phyloP scores from a whole-genome alignment of 2,329 filamentous ascomycete genomes.

The Setomelanomma holmii region DNA sequence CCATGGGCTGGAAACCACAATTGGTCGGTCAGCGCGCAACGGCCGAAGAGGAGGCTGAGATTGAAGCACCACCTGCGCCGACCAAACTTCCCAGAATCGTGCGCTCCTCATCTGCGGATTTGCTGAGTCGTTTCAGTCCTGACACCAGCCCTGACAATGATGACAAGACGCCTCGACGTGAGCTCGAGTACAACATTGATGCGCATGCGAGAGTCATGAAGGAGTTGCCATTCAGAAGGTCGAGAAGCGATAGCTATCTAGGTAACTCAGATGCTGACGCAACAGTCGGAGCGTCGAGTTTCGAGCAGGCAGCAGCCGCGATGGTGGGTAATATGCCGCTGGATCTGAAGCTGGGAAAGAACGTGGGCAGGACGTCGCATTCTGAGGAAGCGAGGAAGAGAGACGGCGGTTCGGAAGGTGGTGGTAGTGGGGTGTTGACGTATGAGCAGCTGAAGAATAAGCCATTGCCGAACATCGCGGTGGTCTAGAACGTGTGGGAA shows the following conservation, averaged over 20 bases:
- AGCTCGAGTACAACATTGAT: constrained; percentile 21
- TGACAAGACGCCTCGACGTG: constrained; percentile 5
- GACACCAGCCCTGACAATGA: constrained; percentile 27
- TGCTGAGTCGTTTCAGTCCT: constrained; percentile 25
- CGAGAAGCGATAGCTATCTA: neutral
- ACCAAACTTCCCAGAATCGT: constrained; percentile 5
- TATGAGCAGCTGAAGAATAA: constrained; percentile 38
- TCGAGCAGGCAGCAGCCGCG: constrained; percentile 10
- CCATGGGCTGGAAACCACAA: constrained; percentile 27
- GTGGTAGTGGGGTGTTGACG: no score
- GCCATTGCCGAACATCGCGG: constrained; percentile 34
- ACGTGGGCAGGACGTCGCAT: constrained; percentile 2
- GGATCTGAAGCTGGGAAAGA: constrained; percentile 8
- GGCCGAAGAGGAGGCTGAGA: neutral
- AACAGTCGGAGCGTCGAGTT: constrained; percentile 2
- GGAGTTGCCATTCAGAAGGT: constrained; percentile 14
- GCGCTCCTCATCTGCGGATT: constrained; percentile 21
- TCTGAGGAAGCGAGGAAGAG: constrained; percentile 4
- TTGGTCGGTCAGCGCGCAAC: constrained; percentile 4
- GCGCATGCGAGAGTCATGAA: constrained; percentile 6
- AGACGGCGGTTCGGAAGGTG: no score
- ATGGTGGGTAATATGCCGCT: constrained; percentile 12
- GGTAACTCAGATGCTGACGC: neutral
- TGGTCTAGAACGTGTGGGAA: constrained; percentile 10
- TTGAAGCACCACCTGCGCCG: neutral